Base-by-base conservation (phyloP, 2,329 filamentous ascomycete genomes). In the Nemania sp. region DNA sequence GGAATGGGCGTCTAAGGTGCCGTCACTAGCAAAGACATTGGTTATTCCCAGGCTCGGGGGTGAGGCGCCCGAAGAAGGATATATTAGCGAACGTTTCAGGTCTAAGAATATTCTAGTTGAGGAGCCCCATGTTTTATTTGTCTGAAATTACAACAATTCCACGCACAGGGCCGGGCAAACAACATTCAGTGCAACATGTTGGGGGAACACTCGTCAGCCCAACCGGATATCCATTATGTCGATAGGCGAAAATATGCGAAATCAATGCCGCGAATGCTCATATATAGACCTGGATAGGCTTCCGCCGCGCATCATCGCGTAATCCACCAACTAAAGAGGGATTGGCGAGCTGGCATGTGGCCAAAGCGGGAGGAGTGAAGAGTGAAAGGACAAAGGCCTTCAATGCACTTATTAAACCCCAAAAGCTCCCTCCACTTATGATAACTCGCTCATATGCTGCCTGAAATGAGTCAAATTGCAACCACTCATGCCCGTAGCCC, bases 401-500 rank as follows among this genome's bases (percentile, higher is more conserved):
- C 7, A 64, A n/a, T 4, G 68, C 59, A 13, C 35, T 26, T 3
- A 73, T 2, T 3, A 71, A 29, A 61, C 73, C 71, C 66, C 69
- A 68, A n/a, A 73, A n/a, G 1, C 69, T 65, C 5, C 73, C 70
- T 22, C 64, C 63, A 5, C 38, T 63, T 27, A 70, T 4, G 2
- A 75, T 64, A 13, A 49, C 56, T 56, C 64, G 59, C 53, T 76
- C 75, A 49, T 75, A 79, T 26, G 71, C 70, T 22, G 60, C 53
- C 70, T 76, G 77, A 13, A 79, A n/a, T 18, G 22, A 47, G 57
- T 81, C 76, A 49, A 78, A 80, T 2, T 59, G 63, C 11, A 77
- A 45, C 60, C 65, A 67, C 56, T 82, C 79, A 18, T 70, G 68
- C 1, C 80, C 80, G 8, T 75, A 71, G 0, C 74, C 78, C 20